phyloP scores from a whole-genome alignment of 805 yeast species.

The Wickerhamia fluorescens region DNA sequence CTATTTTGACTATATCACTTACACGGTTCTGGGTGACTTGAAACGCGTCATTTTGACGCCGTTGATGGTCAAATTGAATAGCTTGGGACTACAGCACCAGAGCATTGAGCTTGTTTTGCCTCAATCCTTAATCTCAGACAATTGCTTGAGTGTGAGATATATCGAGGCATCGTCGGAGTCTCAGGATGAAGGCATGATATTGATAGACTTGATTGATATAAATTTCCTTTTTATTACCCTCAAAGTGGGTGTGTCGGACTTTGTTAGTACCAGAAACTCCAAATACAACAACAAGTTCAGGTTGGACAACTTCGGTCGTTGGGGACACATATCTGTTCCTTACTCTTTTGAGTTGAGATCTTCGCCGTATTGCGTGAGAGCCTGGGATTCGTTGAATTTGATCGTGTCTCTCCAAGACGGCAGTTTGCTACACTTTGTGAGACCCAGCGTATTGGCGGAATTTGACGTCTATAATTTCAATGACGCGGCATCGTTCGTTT shows the following conservation, averaged over 20 bases:
- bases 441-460: constrained; percentile 20
- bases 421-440: constrained; percentile 52
- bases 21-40: no score
- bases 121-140: constrained; percentile 9
- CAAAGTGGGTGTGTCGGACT: constrained; percentile 36
- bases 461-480: constrained; percentile 45
- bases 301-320: constrained; percentile 33
- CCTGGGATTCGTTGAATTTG: constrained; percentile 38
- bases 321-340: constrained; percentile 67
- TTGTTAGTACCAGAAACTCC: constrained; percentile 15
- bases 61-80: background rate
- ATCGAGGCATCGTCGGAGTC: no score
- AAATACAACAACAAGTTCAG: constrained; percentile 10
- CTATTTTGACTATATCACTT: no score
- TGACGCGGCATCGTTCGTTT: constrained; percentile 34
- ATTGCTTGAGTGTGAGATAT: no score
- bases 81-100: background rate
- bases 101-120: background rate
- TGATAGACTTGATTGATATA: constrained; percentile 50
- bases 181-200: constrained; percentile 18
- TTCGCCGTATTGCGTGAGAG: constrained; percentile 44
- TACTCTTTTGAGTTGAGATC: constrained; percentile 44
- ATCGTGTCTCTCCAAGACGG: constrained; percentile 72
- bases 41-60: no score
- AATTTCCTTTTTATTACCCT: constrained; percentile 48